A percentile compares a stretch with the other conserved stretches of the same genome.
Conservation (phyloP, 1,284 basidiomycete genomes). For the Meripilus lineatus region DNA sequence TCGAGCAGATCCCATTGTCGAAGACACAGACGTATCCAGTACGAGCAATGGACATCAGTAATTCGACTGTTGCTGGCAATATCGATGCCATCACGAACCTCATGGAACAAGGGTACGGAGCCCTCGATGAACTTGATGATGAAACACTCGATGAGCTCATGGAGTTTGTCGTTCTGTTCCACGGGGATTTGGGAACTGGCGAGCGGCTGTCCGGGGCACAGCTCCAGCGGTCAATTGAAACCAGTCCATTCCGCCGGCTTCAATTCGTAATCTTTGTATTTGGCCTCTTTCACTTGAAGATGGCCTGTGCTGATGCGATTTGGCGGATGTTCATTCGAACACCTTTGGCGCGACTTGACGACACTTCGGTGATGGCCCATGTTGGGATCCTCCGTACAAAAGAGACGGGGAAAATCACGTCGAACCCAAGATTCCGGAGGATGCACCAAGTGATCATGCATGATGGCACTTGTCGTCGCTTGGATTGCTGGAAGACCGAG, state of each 20-base stretch:
- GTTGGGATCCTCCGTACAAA: neutral
- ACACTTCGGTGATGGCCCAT: neutral
- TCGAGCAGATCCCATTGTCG: constrained; percentile 25
- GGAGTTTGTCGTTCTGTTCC: constrained; percentile 19
- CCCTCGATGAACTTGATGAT: constrained; percentile 5
- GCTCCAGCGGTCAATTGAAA: neutral
- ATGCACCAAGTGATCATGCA: neutral
- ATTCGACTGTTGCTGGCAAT: constrained; percentile 22
- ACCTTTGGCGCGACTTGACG: neutral
- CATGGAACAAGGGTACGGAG: constrained; percentile 24
- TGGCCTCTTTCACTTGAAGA: neutral
- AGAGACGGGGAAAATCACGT: neutral
- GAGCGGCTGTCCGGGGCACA: constrained; percentile 12
- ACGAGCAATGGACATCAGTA: constrained; percentile 22
- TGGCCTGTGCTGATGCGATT: constrained; percentile 1
- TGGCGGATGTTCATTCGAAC: constrained; percentile 1
- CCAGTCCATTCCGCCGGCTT: neutral
- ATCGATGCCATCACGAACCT: constrained; percentile 19
- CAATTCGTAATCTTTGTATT: neutral
- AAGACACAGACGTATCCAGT: constrained; percentile 24
- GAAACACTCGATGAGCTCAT: constrained; percentile 8
- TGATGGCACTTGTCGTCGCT: neutral
- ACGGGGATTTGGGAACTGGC: constrained; percentile 24
- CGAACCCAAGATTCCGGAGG: neutral
- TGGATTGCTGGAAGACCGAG: constrained; percentile 15